Evolutionary conservation across 306 rosid genomes (phyloP), one percentile per base, ranked within the genome.

Genomic region (Crotalaria pallida): DNA sequence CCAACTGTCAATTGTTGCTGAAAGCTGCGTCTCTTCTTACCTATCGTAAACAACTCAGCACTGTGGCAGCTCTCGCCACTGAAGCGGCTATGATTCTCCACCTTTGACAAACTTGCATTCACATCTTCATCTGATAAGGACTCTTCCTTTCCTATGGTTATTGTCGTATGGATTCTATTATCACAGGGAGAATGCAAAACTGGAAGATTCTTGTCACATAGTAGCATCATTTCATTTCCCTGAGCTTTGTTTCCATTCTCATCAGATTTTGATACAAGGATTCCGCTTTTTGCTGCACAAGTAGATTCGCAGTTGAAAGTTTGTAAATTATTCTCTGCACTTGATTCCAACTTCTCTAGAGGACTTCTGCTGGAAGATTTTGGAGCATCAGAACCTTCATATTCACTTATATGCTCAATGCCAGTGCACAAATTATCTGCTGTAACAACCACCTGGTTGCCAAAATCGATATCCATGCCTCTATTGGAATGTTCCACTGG

Each of bases 1-100:
- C 78, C 86, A 59, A 62, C 81, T 69, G 66, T 73, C 49, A 84
- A 62, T 63, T 82, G 83, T 26, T 85, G 92, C 9, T 87, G 89
- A 57, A 67, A 77, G 52, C 53, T 79, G 76, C 81, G 70, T 65
- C 88, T 72, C 82, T 80, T 90, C 78, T 79, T 87, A 40, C 89
- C 76, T 0, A 74, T 18, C 10, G 80, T 31, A 73, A 82, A 43
- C 34, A 83, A 52, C 47, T 74, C 66, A 15, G 82, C 66, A 78
- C 88, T 84, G 22, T 77, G 76, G 77, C 88, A 79, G 79, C 88
- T 90, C 71, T 90, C 89, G 26, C 80, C 88, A 60, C 87, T 86
- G 78, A 77, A 86, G 15, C 65, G 78, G 74, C 71, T 79, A 67
- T 74, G 77, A 34, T 82, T 85, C 11, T 79, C 72, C 19, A 81